Conservation (phyloP, 352 stramenopile genomes). For the Albugo candida region DNA sequence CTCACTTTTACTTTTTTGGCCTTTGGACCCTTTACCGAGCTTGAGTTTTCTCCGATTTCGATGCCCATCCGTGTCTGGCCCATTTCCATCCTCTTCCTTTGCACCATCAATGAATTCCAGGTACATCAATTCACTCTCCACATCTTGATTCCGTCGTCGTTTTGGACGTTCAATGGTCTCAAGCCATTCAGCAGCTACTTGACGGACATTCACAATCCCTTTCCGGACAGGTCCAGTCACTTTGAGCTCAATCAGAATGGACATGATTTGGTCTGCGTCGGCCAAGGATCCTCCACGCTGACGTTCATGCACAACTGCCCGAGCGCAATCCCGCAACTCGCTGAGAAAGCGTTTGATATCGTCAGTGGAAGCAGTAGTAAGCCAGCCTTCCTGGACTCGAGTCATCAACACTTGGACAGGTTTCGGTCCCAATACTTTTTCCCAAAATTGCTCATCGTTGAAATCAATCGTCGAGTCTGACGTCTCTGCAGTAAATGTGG, state of each 20-base stretch:
- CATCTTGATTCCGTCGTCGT: constrained; percentile 63
- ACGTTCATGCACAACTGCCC: constrained; percentile 63
- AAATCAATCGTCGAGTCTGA: constrained; percentile 79
- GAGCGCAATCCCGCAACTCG: constrained; percentile 54
- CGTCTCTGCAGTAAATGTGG: constrained; percentile 70
- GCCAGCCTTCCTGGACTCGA: constrained; percentile 71
- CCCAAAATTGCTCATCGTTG: constrained; percentile 82
- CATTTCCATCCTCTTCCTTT: constrained; percentile 24
- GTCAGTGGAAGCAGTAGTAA: constrained; percentile 43
- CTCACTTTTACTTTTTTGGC: not conserved
- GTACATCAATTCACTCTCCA: constrained; percentile 74
- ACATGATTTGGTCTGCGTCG: constrained; percentile 69
- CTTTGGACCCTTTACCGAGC: not conserved
- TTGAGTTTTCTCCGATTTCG: not conserved
- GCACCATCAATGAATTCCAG: constrained; percentile 61
- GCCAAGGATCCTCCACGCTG: constrained; percentile 65
- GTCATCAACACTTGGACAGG: constrained; percentile 73
- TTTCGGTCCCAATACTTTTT: constrained; percentile 78
- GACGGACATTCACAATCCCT: constrained; percentile 48
- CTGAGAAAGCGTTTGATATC: constrained; percentile 70
- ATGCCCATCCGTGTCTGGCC: constrained; percentile 9
- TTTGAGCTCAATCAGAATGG: constrained; percentile 77
- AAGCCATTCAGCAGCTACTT: constrained; percentile 58
- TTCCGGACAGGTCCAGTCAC: constrained; percentile 65
- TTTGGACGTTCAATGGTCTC: constrained; percentile 78